phyloP scores from a whole-genome alignment of 2,329 filamentous ascomycete genomes.

The Fusarium humuli region DNA sequence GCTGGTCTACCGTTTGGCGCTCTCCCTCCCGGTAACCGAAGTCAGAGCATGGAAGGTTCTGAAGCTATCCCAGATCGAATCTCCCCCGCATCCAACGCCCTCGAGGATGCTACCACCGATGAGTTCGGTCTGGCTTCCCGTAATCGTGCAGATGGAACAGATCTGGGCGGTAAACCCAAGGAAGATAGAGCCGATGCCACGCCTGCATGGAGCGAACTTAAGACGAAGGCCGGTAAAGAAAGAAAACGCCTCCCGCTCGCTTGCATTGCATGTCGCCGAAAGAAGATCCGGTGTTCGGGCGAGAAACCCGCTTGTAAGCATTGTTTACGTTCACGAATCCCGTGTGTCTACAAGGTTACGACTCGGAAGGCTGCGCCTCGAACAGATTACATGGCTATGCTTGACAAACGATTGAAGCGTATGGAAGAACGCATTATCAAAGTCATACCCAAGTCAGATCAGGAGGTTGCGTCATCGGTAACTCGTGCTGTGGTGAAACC shows the following conservation, averaged over 20 bases:
- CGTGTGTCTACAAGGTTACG: constrained; percentile 97
- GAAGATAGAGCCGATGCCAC: constrained; percentile 69
- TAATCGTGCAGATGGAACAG: constrained; percentile 63
- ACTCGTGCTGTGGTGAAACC: constrained; percentile 88
- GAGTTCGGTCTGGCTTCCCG: constrained; percentile 67
- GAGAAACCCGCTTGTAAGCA: constrained; percentile 99
- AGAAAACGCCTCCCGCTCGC: constrained; percentile 91
- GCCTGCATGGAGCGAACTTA: constrained; percentile 83
- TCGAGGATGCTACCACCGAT: constrained; percentile 67
- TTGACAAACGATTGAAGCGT: constrained; percentile 92
- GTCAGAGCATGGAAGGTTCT: constrained; percentile 55
- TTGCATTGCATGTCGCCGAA: constrained; percentile 94
- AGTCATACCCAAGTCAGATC: constrained; percentile 87
- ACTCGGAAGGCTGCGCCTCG: constrained; percentile 92
- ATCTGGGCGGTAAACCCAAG: constrained; percentile 64
- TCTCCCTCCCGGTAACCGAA: constrained; percentile 39
- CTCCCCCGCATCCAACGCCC: constrained; percentile 58
- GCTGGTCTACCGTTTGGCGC: constrained; percentile 43
- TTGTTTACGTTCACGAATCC: constrained; percentile 89
- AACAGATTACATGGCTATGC: constrained; percentile 99
- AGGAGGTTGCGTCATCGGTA: constrained; percentile 73
- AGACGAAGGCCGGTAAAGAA: constrained; percentile 95
- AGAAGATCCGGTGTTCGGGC: constrained; percentile 97
- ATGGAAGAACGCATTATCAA: constrained; percentile 99
- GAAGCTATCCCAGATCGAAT: constrained; percentile 59